These are phyloP conservation scores for Pinus albicaulis DNA, from an alignment of 75 land plant genomes.

Conservation along the genomic window DNA sequence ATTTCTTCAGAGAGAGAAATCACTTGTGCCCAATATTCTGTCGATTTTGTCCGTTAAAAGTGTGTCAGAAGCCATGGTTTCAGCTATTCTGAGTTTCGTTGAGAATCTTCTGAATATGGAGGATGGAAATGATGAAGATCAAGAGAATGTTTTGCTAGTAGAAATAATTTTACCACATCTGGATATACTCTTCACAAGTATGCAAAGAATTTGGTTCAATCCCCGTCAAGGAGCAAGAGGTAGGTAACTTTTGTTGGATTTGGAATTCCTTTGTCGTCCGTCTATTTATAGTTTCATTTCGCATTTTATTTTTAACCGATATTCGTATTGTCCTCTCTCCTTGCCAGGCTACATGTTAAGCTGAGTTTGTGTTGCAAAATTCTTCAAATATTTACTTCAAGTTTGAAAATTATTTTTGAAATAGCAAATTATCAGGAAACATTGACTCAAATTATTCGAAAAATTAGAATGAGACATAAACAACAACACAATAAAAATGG, in stretches of 20 bases:
- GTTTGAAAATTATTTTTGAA: too few relatives aligned
- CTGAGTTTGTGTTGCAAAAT: not conserved
- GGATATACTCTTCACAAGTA: slow-evolving; percentile 43
- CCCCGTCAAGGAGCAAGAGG: slow-evolving; percentile 41
- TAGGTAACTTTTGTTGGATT: slow-evolving; percentile 15
- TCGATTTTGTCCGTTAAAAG: slow-evolving; percentile 58
- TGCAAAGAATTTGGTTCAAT: slow-evolving; percentile 47
- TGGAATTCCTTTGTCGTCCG: not conserved
- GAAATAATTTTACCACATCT: slow-evolving; percentile 51
- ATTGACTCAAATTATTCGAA: too few relatives aligned
- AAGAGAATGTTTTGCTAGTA: slow-evolving; percentile 29
- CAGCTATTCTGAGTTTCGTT: slow-evolving; percentile 64
- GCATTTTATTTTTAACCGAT: not conserved
- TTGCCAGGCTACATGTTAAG: not conserved
- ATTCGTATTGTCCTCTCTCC: not conserved
- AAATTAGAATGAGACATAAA: too few relatives aligned
- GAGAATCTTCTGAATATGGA: slow-evolving; percentile 62
- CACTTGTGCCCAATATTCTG: slow-evolving; percentile 68
- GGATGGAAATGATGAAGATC: slow-evolving; percentile 28
- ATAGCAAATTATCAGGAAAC: too few relatives aligned
- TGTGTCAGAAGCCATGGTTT: slow-evolving; percentile 58
- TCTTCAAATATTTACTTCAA: too few relatives aligned
- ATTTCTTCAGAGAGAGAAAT: slow-evolving; percentile 45
- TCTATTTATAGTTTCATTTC: not conserved
- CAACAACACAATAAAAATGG: too few relatives aligned